A percentile compares a stretch with the other conserved stretches of the same genome.
Conservation (phyloP, 345 rosid species). For the Eucalyptus tenuipes region DNA sequence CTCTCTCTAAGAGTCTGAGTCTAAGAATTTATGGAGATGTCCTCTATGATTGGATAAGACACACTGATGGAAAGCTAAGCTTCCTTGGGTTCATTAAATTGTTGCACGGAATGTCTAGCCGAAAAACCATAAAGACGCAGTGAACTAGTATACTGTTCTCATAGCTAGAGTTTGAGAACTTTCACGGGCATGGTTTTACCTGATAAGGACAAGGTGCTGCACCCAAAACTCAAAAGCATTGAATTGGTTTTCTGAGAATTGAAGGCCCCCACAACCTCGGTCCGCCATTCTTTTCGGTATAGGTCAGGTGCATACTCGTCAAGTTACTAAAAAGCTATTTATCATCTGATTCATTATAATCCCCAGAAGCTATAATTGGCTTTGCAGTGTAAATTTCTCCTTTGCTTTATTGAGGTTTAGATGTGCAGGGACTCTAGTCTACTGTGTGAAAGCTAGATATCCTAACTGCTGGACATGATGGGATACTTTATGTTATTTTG, state of each 20-base stretch:
- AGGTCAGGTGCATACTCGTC: background rate
- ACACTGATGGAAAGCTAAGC: slow-evolving; percentile 89
- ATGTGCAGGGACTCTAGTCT: too few species aligned
- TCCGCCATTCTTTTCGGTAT: background rate
- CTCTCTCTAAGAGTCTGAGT: too few species aligned
- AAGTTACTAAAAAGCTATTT: background rate
- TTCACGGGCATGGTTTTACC: background rate
- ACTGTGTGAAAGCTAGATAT: too few species aligned
- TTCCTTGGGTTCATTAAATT: slow-evolving; percentile 82
- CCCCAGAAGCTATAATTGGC: background rate
- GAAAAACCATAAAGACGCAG: slow-evolving; percentile 19
- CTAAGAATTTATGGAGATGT: too few species aligned
- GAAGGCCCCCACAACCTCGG: background rate
- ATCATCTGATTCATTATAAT: background rate
- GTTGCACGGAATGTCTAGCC: slow-evolving; percentile 64
- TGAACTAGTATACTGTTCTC: background rate
- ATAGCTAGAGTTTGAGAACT: background rate
- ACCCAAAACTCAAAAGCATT: background rate
- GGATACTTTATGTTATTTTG: too few species aligned
- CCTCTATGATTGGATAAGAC: slow-evolving; percentile 89
- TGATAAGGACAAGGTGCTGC: background rate
- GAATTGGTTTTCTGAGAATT: background rate
- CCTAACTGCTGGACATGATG: too few species aligned
- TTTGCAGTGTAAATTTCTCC: background rate
- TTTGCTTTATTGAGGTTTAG: background rate